Evolutionary conservation across 768 basidiomycete species (phyloP), one percentile per base, ranked within the genome.

Genomic region (Tylopilus vinaceipallidus): DNA sequence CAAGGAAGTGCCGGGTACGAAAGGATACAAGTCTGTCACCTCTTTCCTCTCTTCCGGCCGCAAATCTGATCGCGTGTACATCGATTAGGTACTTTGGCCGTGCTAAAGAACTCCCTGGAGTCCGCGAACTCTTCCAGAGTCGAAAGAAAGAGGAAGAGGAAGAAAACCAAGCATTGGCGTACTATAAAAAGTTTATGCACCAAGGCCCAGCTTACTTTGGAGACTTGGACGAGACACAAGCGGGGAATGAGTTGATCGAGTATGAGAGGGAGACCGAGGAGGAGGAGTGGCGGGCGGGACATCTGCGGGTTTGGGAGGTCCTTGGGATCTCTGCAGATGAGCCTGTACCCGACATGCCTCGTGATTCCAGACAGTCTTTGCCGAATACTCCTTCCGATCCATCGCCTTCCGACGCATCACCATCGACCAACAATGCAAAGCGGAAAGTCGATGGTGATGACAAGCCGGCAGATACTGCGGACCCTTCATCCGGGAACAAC

Each of bases 91-190:
- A 98, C 70, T 98, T 99, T 66, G 95, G 95, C 49, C 86, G 95
- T 24, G 93, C 95, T 4, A 95, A 92, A 66, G 95, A 98, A 47
- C 74, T 99, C 2, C 95, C 95, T 0, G 95, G 95, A 33, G 92
- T 98, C 11, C 85, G 86, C 50, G 95, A 98, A 68, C 79, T 99
- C n/a, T 98, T 98, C 63, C 76, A 87, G 64, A 84, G 85, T 66
- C 81, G 85, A 38, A 88, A 92, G 70, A 80, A 83, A 59, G 90
- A 94, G 43, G 91, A 90, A 39, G 88, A 91, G 29, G 95, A 97
- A 65, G 93, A 97, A 68, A 91, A 84, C 54, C 81, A 82, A 53
- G 80, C 83, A 0, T 70, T 84, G 17, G 76, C 79, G 0, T 88
- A 79, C 62, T 94, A 91, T 70, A 89, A 89, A 70, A 91, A 90